Evolutionary conservation across 2,329 filamentous ascomycete genomes (phyloP).

Genomic region (Zasmidium angulare): DNA sequence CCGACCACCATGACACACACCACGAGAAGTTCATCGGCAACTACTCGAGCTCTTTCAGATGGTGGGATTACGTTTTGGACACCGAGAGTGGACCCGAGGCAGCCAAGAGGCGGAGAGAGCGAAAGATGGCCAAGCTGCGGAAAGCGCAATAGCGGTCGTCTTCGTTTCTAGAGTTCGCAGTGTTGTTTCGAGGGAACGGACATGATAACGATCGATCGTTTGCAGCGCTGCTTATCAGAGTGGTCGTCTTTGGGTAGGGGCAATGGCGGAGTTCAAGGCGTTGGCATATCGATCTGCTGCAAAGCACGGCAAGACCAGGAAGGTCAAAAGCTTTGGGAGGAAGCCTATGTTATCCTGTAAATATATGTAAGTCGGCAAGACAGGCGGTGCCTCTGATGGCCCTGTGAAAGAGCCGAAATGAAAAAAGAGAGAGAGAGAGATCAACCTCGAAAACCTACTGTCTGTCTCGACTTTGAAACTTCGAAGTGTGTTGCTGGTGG

Average conservation of each 20-base stretch:
- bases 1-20: constrained; percentile 93
- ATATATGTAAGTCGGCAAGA: background rate
- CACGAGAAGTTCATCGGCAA: constrained; percentile 99
- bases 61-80: constrained; percentile 95
- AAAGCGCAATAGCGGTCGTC: constrained; percentile 60
- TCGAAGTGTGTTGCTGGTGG: too few species aligned
- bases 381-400: too few species aligned
- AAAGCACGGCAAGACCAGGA: constrained; percentile 5
- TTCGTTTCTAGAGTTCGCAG: constrained; percentile 5
- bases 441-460: too few species aligned
- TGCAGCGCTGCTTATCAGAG: background rate
- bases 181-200: background rate
- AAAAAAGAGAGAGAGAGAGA: too few species aligned
- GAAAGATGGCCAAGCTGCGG: constrained; percentile 68
- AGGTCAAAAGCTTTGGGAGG: background rate
- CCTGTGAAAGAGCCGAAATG: too few species aligned
- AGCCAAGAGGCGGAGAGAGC: constrained; percentile 77
- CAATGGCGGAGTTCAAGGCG: constrained; percentile 11
- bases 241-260: constrained; percentile 10
- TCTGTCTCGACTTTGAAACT: too few species aligned
- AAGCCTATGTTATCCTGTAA: background rate
- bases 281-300: constrained; percentile 9
- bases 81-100: constrained; percentile 91
- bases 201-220: background rate
- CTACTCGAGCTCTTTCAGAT: constrained; percentile 96